Evolutionary conservation across 169 alveolate genomes (phyloP).

Genomic region (Plasmodium gaboni): DNA sequence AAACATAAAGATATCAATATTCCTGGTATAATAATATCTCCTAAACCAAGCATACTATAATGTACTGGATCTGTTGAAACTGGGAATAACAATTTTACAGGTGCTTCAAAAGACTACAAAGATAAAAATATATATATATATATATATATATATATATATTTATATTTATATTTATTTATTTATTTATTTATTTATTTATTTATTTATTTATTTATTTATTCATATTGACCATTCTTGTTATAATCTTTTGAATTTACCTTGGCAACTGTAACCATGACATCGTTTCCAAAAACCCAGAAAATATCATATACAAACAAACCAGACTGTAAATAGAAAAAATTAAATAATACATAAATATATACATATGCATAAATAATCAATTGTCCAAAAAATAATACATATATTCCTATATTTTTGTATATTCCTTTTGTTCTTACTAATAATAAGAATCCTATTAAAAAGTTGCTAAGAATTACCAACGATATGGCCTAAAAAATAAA

Average conservation of each 20-base stretch:
- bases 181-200: too few species aligned
- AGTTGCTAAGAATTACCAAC: conserved; percentile 66
- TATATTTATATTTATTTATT: not conserved
- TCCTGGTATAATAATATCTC: conserved; percentile 97
- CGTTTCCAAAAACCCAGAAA: conserved; percentile 96
- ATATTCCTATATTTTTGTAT: not conserved
- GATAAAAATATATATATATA: not conserved
- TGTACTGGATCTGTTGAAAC: conserved; percentile 83
- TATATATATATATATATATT: not conserved
- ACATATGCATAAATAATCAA: not conserved
- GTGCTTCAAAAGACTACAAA: conserved; percentile 89
- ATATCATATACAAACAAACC: conserved; percentile 94
- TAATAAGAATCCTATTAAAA: conserved; percentile 65
- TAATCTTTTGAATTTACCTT: conserved; percentile 58
- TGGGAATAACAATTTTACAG: conserved; percentile 93
- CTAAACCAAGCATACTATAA: conserved; percentile 93
- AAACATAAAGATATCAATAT: conserved; percentile 91
- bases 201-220: not conserved
- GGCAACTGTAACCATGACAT: conserved; percentile 96
- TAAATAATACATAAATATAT: not conserved
- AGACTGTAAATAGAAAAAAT: conserved; percentile 33
- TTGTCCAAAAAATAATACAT: not conserved
- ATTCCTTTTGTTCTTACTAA: conserved; percentile 15
- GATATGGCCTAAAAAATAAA: conserved; percentile 50
- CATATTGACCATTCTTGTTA: not conserved